phyloP scores from a whole-genome alignment of 2,329 filamentous ascomycete species.

The Tetracladium maxilliforme region DNA sequence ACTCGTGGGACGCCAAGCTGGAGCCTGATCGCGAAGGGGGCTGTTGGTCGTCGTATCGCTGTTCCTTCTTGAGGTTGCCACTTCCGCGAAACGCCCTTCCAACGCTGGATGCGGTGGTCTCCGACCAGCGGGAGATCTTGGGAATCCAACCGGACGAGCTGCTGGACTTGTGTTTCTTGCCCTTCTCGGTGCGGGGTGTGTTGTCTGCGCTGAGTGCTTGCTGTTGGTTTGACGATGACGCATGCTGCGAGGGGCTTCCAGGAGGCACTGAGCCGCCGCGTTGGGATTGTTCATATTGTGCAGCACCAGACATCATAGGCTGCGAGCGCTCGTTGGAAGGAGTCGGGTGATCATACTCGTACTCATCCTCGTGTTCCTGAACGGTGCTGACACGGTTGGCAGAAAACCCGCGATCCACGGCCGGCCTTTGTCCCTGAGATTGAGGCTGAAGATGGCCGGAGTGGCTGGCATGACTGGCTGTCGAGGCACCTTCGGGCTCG shows the following conservation, averaged over 20 bases:
- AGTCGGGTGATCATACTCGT: conserved; percentile 25
- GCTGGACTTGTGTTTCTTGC: conserved; percentile 79
- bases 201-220: conserved; percentile 60
- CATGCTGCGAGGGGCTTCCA: conserved; percentile 41
- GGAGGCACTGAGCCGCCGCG: conserved; percentile 38
- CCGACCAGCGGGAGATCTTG: conserved; percentile 94
- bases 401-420: conserved; percentile 35
- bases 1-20: conserved; percentile 53
- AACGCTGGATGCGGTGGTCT: conserved; percentile 82
- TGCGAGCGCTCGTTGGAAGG: conserved; percentile 24
- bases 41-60: conserved; percentile 42
- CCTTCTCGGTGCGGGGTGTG: conserved; percentile 60
- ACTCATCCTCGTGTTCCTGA: conserved; percentile 67
- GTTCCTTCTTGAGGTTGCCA: conserved; percentile 33
- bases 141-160: conserved; percentile 69
- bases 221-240: conserved; percentile 10
- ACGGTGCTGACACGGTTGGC: conserved; percentile 85
- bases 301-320: too few relatives aligned
- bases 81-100: conserved; percentile 63
- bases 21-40: conserved; percentile 62
- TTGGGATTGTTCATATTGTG: conserved; percentile 40
- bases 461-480: conserved; percentile 55
- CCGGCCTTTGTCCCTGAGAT: conserved; percentile 28
- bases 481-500: conserved; percentile 71
- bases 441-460: conserved; percentile 52